phyloP scores from a whole-genome alignment of 73 alveolate genomes.

The Tetrahymena thermophila region DNA sequence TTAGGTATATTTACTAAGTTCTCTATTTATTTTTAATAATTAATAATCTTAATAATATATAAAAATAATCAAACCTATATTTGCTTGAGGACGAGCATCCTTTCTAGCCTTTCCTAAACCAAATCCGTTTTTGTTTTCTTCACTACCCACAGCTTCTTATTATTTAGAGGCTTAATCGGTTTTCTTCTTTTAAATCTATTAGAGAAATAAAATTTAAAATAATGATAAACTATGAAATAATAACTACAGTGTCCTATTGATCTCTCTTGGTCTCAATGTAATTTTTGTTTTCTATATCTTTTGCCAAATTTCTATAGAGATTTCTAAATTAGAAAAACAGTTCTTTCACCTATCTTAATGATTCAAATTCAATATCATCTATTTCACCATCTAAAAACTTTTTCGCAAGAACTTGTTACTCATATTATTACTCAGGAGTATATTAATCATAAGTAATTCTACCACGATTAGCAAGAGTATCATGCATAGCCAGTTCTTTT shows the following conservation, averaged over 20 bases:
- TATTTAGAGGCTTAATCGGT: constrained; percentile 36
- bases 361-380: constrained; percentile 85
- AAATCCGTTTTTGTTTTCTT: constrained; percentile 63
- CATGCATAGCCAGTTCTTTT: constrained; percentile 98
- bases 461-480: constrained; percentile 95
- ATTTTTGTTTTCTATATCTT: constrained; percentile 53
- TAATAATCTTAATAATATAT: constrained; percentile 2
- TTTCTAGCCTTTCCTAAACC: constrained; percentile 81
- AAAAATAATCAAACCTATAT: constrained; percentile 13
- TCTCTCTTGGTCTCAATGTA: constrained; percentile 37
- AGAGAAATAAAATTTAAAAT: neutral
- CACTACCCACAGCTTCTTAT: constrained; percentile 69
- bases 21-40: constrained; percentile 3
- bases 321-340: constrained; percentile 84
- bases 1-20: constrained; percentile 43
- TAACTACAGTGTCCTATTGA: constrained; percentile 26
- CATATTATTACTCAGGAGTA: constrained; percentile 81
- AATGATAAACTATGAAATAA: neutral
- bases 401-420: constrained; percentile 61
- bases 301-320: constrained; percentile 70
- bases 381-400: constrained; percentile 76
- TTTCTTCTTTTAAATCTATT: constrained; percentile 37
- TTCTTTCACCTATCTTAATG: constrained; percentile 89
- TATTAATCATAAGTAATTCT: constrained; percentile 94
- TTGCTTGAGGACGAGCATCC: constrained; percentile 64